Conservation (phyloP, 352 stramenopile species). For the Phytophthora syringae region DNA sequence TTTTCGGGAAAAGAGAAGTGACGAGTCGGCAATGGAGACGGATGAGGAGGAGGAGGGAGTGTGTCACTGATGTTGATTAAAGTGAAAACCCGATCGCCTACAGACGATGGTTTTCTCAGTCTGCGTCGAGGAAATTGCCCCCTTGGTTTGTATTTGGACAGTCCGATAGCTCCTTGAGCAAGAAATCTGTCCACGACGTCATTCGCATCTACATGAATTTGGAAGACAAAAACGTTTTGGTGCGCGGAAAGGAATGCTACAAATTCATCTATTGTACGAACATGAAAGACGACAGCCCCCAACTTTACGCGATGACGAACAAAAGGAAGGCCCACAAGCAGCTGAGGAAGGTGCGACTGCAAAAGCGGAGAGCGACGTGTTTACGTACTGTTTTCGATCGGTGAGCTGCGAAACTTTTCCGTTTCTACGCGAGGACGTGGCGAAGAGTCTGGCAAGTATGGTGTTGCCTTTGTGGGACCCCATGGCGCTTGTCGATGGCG, state of each 20-base stretch:
- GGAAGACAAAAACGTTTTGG: constrained; percentile 1
- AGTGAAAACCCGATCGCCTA: constrained; percentile 6
- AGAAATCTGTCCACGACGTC: constrained; percentile 1
- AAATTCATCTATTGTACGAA: constrained; percentile 12
- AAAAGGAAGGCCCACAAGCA: neutral
- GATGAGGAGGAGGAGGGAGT: neutral
- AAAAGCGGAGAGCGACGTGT: neutral
- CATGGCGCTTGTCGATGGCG: neutral
- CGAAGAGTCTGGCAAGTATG: neutral
- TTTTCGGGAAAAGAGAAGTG: constrained; percentile 1
- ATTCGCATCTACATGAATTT: constrained; percentile 29
- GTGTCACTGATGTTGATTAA: constrained; percentile 19
- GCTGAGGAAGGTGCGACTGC: neutral
- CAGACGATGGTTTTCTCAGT: neutral
- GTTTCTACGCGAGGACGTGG: neutral
- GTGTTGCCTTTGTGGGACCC: neutral
- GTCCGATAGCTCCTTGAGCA: neutral
- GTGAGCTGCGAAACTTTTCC: neutral
- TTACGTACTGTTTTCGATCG: constrained; percentile 2
- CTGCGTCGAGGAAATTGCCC: constrained; percentile 3
- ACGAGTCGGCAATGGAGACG: neutral
- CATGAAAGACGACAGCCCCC: neutral
- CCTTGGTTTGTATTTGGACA: constrained; percentile 4
- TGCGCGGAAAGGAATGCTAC: neutral
- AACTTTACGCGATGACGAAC: neutral